A percentile compares a stretch with the other conserved stretches of the same genome.
Evolutionary conservation across 1,284 basidiomycete species (phyloP).

Genomic region (Phellopilus nigrolimitatus): DNA sequence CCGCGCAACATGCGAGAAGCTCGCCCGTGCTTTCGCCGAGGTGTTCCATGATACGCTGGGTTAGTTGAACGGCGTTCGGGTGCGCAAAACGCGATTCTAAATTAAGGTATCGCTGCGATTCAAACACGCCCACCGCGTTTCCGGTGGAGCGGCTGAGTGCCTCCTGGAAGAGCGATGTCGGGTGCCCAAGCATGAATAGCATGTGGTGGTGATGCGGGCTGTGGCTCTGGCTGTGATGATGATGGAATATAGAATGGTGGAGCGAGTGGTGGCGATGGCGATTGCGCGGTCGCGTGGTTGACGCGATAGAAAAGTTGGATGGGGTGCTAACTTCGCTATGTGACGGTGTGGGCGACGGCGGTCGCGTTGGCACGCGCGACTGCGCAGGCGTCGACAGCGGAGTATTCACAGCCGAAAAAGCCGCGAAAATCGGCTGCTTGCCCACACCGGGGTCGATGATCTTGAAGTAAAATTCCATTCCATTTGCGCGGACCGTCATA

Average conservation of each 20-base stretch:
- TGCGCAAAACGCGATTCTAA: constrained; percentile 58
- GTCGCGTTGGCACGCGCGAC: constrained; percentile 23
- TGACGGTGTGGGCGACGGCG: constrained; percentile 27
- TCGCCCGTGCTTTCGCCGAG: constrained; percentile 55
- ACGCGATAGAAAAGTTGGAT: constrained; percentile 9
- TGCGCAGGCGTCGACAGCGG: constrained; percentile 18
- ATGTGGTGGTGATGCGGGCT: constrained; percentile 13
- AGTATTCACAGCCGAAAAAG: constrained; percentile 3
- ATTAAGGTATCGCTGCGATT: constrained; percentile 74
- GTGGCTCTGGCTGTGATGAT: constrained; percentile 2
- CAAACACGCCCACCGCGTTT: constrained; percentile 76
- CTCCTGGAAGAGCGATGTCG: constrained; percentile 17
- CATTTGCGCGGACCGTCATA: constrained; percentile 54
- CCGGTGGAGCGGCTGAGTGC: constrained; percentile 33
- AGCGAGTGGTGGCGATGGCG: background rate
- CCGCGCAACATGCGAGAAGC: constrained; percentile 46
- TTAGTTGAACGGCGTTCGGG: constrained; percentile 46
- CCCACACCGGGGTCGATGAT: constrained; percentile 47
- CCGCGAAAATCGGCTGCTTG: constrained; percentile 29
- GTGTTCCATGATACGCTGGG: constrained; percentile 47
- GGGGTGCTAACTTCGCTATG: constrained; percentile 21
- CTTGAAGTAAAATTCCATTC: constrained; percentile 60
- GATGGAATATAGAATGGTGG: background rate
- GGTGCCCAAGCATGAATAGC: constrained; percentile 23
- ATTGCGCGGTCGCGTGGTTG: background rate